phyloP scores from a whole-genome alignment of 768 basidiomycete genomes.

The Naganishia vishniacii region DNA sequence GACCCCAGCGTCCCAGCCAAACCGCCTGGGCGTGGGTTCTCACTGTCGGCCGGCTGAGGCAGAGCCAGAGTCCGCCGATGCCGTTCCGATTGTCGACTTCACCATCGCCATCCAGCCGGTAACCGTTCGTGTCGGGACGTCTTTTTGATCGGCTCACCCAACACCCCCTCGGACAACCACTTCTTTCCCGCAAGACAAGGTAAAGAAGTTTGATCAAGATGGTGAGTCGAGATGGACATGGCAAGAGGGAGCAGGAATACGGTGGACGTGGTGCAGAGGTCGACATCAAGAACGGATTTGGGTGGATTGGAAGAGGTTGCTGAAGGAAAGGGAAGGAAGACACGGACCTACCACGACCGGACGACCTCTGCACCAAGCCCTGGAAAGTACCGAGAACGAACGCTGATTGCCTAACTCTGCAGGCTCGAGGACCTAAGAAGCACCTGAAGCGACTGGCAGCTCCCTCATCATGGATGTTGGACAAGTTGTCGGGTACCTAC shows the following conservation, averaged over 20 bases:
- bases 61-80: background rate
- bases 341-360: background rate
- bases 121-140: background rate
- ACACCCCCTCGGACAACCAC: background rate
- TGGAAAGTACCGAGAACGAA: background rate
- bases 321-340: background rate
- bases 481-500: conserved; percentile 68
- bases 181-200: conserved; percentile 18
- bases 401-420: background rate
- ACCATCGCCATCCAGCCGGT: background rate
- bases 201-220: conserved; percentile 24
- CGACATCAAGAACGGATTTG: background rate
- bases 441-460: conserved; percentile 96
- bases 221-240: background rate
- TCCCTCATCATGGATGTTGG: conserved; percentile 99
- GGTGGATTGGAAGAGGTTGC: background rate
- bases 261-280: background rate
- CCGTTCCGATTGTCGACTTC: conserved; percentile 11
- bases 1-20: too few relatives aligned
- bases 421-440: conserved; percentile 98
- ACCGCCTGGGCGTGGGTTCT: background rate
- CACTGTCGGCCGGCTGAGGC: background rate
- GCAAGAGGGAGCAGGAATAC: background rate
- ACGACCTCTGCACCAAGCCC: conserved; percentile 3
- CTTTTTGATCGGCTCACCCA: conserved; percentile 16